Evolutionary conservation across 768 basidiomycete genomes (phyloP), one percentile per base, ranked within the genome.

Genomic region (Melanogaster broomeanus): DNA sequence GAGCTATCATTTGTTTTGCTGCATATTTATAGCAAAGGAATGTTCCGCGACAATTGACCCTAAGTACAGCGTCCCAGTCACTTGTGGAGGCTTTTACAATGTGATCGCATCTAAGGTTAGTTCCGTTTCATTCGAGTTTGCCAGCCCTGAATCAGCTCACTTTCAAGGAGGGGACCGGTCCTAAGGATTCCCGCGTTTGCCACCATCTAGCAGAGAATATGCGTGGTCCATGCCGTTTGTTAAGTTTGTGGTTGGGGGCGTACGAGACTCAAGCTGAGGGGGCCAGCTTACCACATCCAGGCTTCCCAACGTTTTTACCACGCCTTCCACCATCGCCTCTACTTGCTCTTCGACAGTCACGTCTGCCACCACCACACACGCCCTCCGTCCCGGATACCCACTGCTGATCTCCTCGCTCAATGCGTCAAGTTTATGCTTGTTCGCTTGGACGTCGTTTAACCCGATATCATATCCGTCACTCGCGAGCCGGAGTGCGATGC

Each of bases 21-120:
- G 74, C 78, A 45, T 71, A 64, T 52, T 76, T 77, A 54, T 75
- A 76, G 44, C 68, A 70, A 16, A 76, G 59, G 56, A 78, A 67
- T 0, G 66, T 64, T 6, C 79, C 75, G 13, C 66, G 68, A 24
- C 69, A 64, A 37, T 80, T 80, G 45, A 76, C 64, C 2, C 66
- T 51, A n/a, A 73, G 53, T 10, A 70, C 40, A 18, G 55, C 51
- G 25, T 77, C 70, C 51, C 70, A 62, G 9, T 74, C 64, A 18
- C 66, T 65, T 2, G 66, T 51, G 19, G 62, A 60, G 2, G 66
- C 75, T 77, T 42, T 11, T 4, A 45, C 27, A 30, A 19, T 1
- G 31, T 3, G 22, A 22, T 24, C 31, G 33, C n/a, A 16, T 19
- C 21, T 13, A n/a, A 13, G 16, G 27, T 31, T 8, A 16, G n/a